Conservation (phyloP, 306 rosid species). For the Cicer pinnatifidum region DNA sequence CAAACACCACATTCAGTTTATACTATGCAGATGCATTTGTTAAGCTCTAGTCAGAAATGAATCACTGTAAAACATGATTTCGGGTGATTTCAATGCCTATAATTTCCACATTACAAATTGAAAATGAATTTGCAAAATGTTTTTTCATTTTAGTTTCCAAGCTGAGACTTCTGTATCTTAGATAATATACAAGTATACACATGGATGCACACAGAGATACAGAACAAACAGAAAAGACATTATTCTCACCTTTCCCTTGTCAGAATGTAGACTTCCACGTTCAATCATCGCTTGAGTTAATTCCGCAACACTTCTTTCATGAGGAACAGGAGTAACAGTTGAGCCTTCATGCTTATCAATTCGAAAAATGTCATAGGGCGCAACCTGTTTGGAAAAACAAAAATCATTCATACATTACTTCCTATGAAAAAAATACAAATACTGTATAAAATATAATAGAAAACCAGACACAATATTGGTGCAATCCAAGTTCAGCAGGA, state of each 20-base stretch:
- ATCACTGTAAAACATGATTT: slow-evolving; percentile 1
- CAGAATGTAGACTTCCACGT: slow-evolving; percentile 51
- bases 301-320: slow-evolving; percentile 62
- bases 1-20: slow-evolving; percentile 35
- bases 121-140: background rate
- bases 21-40: slow-evolving; percentile 37
- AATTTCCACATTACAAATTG: background rate
- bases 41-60: slow-evolving; percentile 18
- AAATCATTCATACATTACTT: background rate
- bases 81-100: slow-evolving; percentile 2
- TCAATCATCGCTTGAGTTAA: slow-evolving; percentile 56
- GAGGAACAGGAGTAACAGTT: slow-evolving; percentile 45
- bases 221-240: slow-evolving; percentile 25
- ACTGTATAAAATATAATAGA: slow-evolving; percentile 11
- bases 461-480: slow-evolving; percentile 16
- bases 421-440: slow-evolving; percentile 28
- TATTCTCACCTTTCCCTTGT: slow-evolving; percentile 60
- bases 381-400: slow-evolving; percentile 58
- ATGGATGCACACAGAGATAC: slow-evolving; percentile 23
- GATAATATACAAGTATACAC: slow-evolving; percentile 9
- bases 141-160: slow-evolving; percentile 25
- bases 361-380: slow-evolving; percentile 74
- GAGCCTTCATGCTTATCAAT: slow-evolving; percentile 71
- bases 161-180: slow-evolving; percentile 33
- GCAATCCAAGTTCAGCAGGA: background rate